Conservation (phyloP, 2,329 filamentous ascomycete genomes). For the Exserohilum turcica region DNA sequence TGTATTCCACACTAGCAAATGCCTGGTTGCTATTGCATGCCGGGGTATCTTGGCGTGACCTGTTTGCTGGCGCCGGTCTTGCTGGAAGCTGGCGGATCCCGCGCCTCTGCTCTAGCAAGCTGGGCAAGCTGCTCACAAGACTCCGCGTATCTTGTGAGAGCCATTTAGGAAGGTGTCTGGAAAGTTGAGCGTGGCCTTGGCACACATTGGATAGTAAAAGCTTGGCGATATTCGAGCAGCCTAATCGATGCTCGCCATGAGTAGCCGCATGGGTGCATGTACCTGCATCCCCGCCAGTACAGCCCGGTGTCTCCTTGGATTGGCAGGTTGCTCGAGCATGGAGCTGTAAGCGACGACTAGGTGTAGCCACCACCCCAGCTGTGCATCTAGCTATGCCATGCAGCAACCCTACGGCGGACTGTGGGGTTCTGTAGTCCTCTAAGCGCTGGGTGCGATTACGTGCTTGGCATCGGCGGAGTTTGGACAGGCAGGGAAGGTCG, state of each 20-base stretch:
- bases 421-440: constrained; percentile 1
- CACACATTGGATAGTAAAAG: not conserved
- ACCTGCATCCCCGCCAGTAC: constrained; percentile 1
- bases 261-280: not conserved
- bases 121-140: not conserved
- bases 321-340: not conserved
- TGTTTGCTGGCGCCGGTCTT: not conserved
- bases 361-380: not conserved
- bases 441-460: constrained; percentile 14
- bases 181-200: too few species aligned
- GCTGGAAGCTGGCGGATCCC: not conserved
- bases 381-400: constrained; percentile 6
- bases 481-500: constrained; percentile 16
- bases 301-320: not conserved
- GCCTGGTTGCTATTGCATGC: not conserved
- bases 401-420: constrained; percentile 5
- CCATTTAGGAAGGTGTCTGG: constrained; percentile 6
- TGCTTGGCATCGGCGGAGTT: constrained; percentile 10
- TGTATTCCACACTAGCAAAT: not conserved
- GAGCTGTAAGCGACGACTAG: constrained; percentile 6
- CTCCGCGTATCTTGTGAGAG: not conserved
- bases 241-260: not conserved
- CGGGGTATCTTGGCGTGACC: not conserved
- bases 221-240: not conserved
- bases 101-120: not conserved